Base-by-base conservation (phyloP, 306 rosid genomes). In the Acacia acuminata region DNA sequence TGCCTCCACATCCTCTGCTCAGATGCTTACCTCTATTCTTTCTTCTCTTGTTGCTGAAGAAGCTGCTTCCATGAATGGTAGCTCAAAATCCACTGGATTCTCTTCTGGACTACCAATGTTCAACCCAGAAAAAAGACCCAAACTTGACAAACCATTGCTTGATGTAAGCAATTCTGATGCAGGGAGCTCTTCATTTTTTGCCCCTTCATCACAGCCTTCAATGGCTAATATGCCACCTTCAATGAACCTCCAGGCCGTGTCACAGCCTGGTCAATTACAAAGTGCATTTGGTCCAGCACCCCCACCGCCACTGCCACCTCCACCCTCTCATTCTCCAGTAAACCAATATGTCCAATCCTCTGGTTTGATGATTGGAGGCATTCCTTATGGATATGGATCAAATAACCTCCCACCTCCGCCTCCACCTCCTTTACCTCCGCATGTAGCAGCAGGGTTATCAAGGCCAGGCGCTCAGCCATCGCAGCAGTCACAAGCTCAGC, bases 31-130 rank as follows among this genome's bases (percentile, higher is more conserved):
- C 20, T 91, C 94, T 70, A 90, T 91, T 66, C 92, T 91, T 56
- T 91, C 94, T 12, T 91, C 94, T 10, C 93, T 91, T 77, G 94
- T 86, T 47, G 93, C 94, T 56, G 94, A 91, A 86, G 94, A 91
- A 83, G 93, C 91, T 81, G 93, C 94, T 79, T 89, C 90, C 56
- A 82, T 84, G 88, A 90, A 85, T 42, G 88, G 85, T 50, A 45
- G 91, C 76, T 55, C 83, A 47, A 84, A 79, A 30, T 83, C 90
- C 58, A 79, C 85, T 77, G 89, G 84, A 44, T 85, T 84, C 71
- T 30, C 86, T 73, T 82, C 92, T 7, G 91, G 89, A 15, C 76
- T 85, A 47, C 69, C 91, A 36, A 77, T 85, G 81, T 89, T 91
- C 83, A 48, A 90, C 65, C 86, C 90, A 0, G 94, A 89, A 48